Evolutionary conservation across 495 filamentous ascomycete species (phyloP), one percentile per base, ranked within the genome.

Genomic region (Aspergillus hancockii): DNA sequence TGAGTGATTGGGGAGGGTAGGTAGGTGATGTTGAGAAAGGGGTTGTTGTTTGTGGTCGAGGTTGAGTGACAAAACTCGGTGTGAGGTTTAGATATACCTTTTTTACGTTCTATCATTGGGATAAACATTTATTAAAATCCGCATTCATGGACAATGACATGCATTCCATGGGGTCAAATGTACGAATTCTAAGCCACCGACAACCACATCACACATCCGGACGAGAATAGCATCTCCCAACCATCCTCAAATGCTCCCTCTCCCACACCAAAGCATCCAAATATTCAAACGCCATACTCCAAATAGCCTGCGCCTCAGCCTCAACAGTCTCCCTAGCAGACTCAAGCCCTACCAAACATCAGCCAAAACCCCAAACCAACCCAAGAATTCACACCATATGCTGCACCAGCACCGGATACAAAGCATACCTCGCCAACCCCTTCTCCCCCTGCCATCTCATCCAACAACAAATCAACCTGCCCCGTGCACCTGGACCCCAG

Each of bases 201-300:
- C n/a, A n/a, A n/a, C n/a, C 7, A 7, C 25, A 28, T 28, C 25
- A 28, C 3, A 28, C 7, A 28, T 7, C 3, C 23, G 12, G 28
- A 13, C 14, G 21, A 8, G 23, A 32, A n/a, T 51, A 51, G 14
- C 31, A 32, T 1, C 31, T 14, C 0, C 14, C 0, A 0, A 31
- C 49, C 49, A 51, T 30, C 21, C 18, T 14, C 14, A 51, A 23
- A 51, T 51, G 49, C 22, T 51, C 49, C 7, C n/a, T 32, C 12
- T 19, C n/a, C 21, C 31, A 12, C 10, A 22, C 25, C 14, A 18
- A 14, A 14, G 49, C 23, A 51, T 51, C 49, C 14, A 51, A 22
- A 8, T 51, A 22, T 16, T 51, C 49, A 18, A 31, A 51, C 3
- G 49, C 49, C 49, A 51, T 51, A 10, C 49, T 51, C 49, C 49